These are phyloP conservation scores for Alternaria dauci DNA, from an alignment of 2,329 filamentous ascomycete genomes.

Conservation along the genomic window DNA sequence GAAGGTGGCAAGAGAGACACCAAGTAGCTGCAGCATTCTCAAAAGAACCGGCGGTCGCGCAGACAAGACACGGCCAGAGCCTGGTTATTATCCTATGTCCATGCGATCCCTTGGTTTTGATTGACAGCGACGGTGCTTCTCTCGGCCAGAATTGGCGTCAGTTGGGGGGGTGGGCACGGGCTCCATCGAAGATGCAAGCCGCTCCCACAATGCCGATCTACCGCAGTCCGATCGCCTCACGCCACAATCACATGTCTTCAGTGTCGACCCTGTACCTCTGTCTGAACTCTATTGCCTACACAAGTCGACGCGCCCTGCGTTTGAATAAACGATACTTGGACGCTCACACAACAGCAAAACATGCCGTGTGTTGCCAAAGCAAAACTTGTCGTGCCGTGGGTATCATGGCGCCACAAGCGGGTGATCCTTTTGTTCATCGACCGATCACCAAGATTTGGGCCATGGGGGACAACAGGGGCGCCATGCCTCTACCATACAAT, in stretches of 20 bases:
- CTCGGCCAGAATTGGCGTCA: slow-evolving; percentile 41
- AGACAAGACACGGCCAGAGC: neutral
- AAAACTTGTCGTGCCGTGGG: neutral
- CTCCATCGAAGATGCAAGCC: slow-evolving; percentile 11
- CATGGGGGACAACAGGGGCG: neutral
- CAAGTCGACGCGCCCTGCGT: neutral
- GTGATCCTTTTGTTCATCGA: slow-evolving; percentile 8
- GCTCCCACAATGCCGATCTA: slow-evolving; percentile 7
- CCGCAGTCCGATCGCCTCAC: slow-evolving; percentile 5
- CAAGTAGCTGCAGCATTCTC: slow-evolving; percentile 9
- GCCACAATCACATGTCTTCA: neutral
- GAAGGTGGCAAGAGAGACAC: slow-evolving; percentile 6
- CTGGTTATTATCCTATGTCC: neutral
- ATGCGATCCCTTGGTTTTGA: slow-evolving; percentile 2
- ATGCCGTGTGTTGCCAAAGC: neutral
- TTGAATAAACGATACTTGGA: neutral
- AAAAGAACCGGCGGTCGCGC: neutral
- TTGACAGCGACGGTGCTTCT: slow-evolving; percentile 12
- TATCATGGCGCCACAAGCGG: neutral
- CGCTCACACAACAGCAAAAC: slow-evolving; percentile 1
- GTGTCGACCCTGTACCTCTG: neutral
- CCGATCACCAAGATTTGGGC: slow-evolving; percentile 7
- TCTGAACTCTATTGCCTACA: neutral
- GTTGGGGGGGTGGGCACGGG: slow-evolving; percentile 32
- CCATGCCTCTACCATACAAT: neutral